A percentile compares a stretch with the other conserved stretches of the same genome.
These are phyloP conservation scores for Bathelium albidoporum DNA, from an alignment of 495 filamentous ascomycete genomes.

Conservation along the genomic window DNA sequence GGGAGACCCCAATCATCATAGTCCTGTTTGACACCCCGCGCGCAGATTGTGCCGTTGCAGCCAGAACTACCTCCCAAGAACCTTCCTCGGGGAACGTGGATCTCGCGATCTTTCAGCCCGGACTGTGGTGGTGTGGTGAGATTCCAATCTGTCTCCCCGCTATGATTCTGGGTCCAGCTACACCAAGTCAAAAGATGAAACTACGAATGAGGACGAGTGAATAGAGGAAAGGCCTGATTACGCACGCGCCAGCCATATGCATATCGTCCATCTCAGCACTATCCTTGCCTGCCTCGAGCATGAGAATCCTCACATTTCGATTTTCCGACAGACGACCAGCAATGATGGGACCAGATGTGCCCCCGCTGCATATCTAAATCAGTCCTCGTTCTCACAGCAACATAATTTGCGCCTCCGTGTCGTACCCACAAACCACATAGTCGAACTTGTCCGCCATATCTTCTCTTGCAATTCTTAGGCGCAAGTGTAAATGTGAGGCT, in stretches of 20 bases:
- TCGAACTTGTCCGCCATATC: conserved; percentile 5
- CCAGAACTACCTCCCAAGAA: conserved; percentile 50
- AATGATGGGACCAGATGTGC: conserved; percentile 41
- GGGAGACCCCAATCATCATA: conserved; percentile 52
- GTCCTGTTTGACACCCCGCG: conserved; percentile 49
- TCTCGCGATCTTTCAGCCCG: conserved; percentile 11
- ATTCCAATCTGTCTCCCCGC: conserved; percentile 19
- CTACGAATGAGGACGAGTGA: neutral
- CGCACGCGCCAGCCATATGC: conserved; percentile 20
- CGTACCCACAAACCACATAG: conserved; percentile 13
- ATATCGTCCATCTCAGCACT: conserved; percentile 23
- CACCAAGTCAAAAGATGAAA: neutral
- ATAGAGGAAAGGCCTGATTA: conserved; percentile 2
- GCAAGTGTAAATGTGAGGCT: neutral
- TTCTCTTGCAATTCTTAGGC: neutral
- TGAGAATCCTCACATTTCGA: conserved; percentile 34
- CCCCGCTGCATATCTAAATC: conserved; percentile 24
- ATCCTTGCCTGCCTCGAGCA: conserved; percentile 39
- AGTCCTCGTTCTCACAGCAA: neutral
- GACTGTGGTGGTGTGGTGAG: conserved; percentile 17
- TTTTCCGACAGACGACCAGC: conserved; percentile 41
- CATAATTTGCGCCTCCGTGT: neutral
- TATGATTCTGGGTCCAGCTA: conserved; percentile 11
- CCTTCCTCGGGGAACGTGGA: conserved; percentile 37
- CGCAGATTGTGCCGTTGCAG: conserved; percentile 53